Base-by-base conservation (phyloP, 2,329 filamentous ascomycete species). In the Colletotrichum viniferum region DNA sequence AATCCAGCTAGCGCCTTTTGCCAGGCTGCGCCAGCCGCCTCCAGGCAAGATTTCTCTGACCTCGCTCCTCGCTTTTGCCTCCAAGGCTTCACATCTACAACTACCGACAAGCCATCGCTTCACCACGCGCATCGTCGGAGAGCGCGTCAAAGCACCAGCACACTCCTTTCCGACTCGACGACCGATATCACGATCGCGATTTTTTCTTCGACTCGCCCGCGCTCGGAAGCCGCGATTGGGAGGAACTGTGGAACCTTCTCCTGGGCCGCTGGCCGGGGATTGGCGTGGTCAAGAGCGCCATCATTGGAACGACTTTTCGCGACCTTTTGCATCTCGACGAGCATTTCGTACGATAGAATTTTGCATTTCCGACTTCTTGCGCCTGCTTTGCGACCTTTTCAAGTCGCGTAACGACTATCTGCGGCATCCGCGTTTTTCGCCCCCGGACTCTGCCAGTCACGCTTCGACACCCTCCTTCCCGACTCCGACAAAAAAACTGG, bases 61-160 rank as follows among this genome's bases (percentile, higher is more conserved):
- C 80, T 83, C 82, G 82, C 82, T 81, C 78, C 77, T 78, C 78
- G 80, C 81, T 82, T 83, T 84, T 82, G 81, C 83, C 82, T 86
- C 64, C 81, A 84, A 83, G 85, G 83, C 82, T 83, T 83, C 81
- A 80, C 78, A 66, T 74, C 71, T 48, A 77, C 71, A 77, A 63
- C 77, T 62, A 76, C 68, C 43, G 65, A 66, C 71, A 72, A 77
- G 76, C 73, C 73, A 65, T 79, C 78, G 78, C 80, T 80, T 87
- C 86, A 85, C 58, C 58, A 83, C 84, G 86, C 86, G 86, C 90
- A 89, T 52, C 87, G 88, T 88, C 88, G 85, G 84, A 83, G 85
- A 86, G 86, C 86, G 85, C 84, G 84, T 84, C 80, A 14, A 80
- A 77, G 77, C 77, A 79, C 79, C 79, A 79, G 80, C 77, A 77